Evolutionary conservation across 257 asterid species (phyloP).

Genomic region (Fraxinus anomala): DNA sequence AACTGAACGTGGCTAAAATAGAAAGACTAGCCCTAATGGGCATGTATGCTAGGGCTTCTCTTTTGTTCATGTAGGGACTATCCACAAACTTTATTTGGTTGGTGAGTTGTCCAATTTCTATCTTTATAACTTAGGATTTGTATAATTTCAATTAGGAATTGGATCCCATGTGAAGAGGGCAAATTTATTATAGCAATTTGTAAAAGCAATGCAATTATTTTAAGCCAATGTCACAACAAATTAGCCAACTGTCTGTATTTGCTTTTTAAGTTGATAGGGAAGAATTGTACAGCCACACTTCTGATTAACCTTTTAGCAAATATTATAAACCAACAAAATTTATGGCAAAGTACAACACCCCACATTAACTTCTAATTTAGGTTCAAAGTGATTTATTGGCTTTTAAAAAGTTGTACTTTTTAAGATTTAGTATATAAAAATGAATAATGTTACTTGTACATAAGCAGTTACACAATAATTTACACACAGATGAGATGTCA

Average conservation of each 20-base stretch:
- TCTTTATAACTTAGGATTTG: not conserved
- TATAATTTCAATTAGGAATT: slow-evolving; percentile 9
- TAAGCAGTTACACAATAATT: no score
- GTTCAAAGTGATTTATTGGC: not conserved
- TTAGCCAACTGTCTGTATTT: slow-evolving; percentile 13
- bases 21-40: slow-evolving; percentile 24
- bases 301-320: not conserved
- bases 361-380: not conserved
- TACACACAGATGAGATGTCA: no score
- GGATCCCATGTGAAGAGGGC: slow-evolving; percentile 33
- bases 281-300: no score
- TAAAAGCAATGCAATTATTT: slow-evolving; percentile 25
- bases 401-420: no score
- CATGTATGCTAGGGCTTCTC: slow-evolving; percentile 9
- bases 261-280: not conserved
- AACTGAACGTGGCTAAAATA: not conserved
- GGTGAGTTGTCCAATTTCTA: slow-evolving; percentile 35
- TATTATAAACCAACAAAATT: no score
- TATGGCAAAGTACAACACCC: not conserved
- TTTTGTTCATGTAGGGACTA: not conserved
- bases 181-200: slow-evolving; percentile 24
- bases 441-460: no score
- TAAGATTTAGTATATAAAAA: no score
- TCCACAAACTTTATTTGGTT: slow-evolving; percentile 18
- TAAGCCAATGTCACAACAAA: slow-evolving; percentile 19